Evolutionary conservation across 2,329 filamentous ascomycete species (phyloP).

Genomic region (Curvularia sp.): DNA sequence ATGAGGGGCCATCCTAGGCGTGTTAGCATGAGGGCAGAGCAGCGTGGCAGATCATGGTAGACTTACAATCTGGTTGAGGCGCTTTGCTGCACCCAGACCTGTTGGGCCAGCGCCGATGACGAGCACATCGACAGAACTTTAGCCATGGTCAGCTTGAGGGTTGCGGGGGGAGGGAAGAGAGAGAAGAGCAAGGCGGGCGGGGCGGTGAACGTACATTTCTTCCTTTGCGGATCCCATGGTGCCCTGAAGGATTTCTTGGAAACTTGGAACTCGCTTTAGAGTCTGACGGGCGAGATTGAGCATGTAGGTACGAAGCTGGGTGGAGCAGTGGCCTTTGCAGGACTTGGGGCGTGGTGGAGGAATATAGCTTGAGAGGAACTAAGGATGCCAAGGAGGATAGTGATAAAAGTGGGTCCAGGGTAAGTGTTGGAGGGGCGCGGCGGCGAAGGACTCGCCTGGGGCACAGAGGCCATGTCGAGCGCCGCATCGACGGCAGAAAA

Average conservation of each 20-base stretch:
- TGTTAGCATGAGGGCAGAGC: slow-evolving; percentile 35
- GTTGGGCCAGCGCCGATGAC: slow-evolving; percentile 98
- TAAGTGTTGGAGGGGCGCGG: slow-evolving; percentile 11
- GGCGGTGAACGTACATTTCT: slow-evolving; percentile 52
- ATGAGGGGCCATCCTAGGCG: slow-evolving; percentile 82
- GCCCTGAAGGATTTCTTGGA: slow-evolving; percentile 52
- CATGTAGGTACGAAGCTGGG: slow-evolving; percentile 41
- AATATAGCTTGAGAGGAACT: slow-evolving; percentile 38
- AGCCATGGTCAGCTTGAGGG: slow-evolving; percentile 26
- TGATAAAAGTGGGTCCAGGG: slow-evolving; percentile 25
- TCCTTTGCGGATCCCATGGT: slow-evolving; percentile 51
- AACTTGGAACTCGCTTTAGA: slow-evolving; percentile 53
- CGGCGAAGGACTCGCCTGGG: slow-evolving; percentile 8
- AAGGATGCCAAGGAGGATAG: slow-evolving; percentile 38
- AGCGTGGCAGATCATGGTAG: slow-evolving; percentile 1
- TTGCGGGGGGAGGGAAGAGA: not conserved
- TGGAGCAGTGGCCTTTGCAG: slow-evolving; percentile 29
- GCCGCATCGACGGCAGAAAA: slow-evolving; percentile 32
- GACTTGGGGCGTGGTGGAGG: slow-evolving; percentile 30
- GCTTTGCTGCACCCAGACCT: slow-evolving; percentile 96
- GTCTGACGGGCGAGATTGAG: slow-evolving; percentile 50
- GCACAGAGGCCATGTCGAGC: slow-evolving; percentile 2
- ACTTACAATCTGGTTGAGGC: slow-evolving; percentile 91
- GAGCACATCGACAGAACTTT: slow-evolving; percentile 91
- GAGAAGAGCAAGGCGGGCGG: not conserved